These are phyloP conservation scores for Naganishia vaughanmartiniae DNA, from an alignment of 768 basidiomycete species.

Conservation along the genomic window DNA sequence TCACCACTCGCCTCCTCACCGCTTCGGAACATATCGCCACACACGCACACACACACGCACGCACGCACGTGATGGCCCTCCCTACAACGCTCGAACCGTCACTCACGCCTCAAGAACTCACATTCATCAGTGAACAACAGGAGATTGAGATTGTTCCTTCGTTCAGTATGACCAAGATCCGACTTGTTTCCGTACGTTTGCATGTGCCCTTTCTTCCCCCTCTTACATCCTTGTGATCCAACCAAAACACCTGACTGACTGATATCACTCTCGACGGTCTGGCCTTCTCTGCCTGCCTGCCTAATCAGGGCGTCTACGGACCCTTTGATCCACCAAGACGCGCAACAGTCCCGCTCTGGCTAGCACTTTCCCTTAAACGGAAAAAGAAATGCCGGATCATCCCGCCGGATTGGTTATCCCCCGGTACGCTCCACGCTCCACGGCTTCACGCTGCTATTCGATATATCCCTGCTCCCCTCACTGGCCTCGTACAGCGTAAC, in stretches of 20 bases:
- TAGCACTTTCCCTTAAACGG: conserved; percentile 86
- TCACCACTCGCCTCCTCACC: neutral
- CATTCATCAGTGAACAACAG: conserved; percentile 80
- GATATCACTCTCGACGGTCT: no score
- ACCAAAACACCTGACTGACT: no score
- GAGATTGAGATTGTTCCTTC: conserved; percentile 81
- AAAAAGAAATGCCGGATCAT: conserved; percentile 94
- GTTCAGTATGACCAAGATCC: conserved; percentile 84
- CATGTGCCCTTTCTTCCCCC: neutral
- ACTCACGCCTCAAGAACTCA: conserved; percentile 78
- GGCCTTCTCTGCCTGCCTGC: no score
- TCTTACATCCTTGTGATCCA: neutral
- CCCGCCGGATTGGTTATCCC: conserved; percentile 79
- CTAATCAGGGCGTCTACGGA: conserved; percentile 84
- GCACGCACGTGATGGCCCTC: conserved; percentile 65
- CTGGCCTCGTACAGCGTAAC: neutral
- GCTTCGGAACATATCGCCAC: conserved; percentile 47
- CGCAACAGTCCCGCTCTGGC: conserved; percentile 87
- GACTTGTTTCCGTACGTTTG: conserved; percentile 75
- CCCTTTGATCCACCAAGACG: conserved; percentile 85
- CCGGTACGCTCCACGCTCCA: neutral
- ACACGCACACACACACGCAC: neutral
- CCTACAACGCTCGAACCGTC: conserved; percentile 69
- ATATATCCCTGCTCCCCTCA: neutral
- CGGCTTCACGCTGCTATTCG: no score